These are phyloP conservation scores for Physcomitrium patens DNA, from an alignment of 225 moss, liverwort and hornwort genomes.

Conservation along the genomic window DNA sequence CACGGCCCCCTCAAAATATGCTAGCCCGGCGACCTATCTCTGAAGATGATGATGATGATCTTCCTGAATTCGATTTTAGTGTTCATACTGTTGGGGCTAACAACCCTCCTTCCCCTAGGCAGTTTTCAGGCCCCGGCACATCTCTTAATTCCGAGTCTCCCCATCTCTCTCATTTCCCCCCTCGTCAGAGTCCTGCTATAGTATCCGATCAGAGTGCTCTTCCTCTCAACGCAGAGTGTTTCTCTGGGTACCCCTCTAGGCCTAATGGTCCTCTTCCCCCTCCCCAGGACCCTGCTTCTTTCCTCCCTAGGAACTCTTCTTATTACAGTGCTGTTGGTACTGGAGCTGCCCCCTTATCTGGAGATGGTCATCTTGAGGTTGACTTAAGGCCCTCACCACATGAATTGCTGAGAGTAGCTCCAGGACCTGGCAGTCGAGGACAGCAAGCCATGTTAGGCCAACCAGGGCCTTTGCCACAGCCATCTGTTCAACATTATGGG, in stretches of 20 bases:
- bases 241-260: conserved; percentile 39
- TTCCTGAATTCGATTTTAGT: conserved; percentile 91
- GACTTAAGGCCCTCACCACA: conserved; percentile 40
- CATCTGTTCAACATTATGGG: conserved; percentile 29
- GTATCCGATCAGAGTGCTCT: conserved; percentile 31
- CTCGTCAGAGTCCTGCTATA: conserved; percentile 40
- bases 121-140: conserved; percentile 33
- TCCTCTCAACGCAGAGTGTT: conserved; percentile 29
- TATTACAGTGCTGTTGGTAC: conserved; percentile 30
- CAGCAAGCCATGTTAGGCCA: conserved; percentile 30
- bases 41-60: conserved; percentile 91
- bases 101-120: conserved; percentile 34
- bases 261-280: conserved; percentile 47
- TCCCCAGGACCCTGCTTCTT: conserved; percentile 41
- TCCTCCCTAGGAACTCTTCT: conserved; percentile 34
- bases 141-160: conserved; percentile 27
- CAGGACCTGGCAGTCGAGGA: conserved; percentile 28
- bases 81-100: conserved; percentile 44
- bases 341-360: conserved; percentile 35
- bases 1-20: conserved; percentile 41
- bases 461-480: conserved; percentile 25
- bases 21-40: conserved; percentile 36
- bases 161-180: conserved; percentile 40
- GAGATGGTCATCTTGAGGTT: conserved; percentile 30
- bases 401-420: conserved; percentile 36